phyloP scores from a whole-genome alignment of 2,329 filamentous ascomycete species.

The Magnaporthiopsis incrustans region DNA sequence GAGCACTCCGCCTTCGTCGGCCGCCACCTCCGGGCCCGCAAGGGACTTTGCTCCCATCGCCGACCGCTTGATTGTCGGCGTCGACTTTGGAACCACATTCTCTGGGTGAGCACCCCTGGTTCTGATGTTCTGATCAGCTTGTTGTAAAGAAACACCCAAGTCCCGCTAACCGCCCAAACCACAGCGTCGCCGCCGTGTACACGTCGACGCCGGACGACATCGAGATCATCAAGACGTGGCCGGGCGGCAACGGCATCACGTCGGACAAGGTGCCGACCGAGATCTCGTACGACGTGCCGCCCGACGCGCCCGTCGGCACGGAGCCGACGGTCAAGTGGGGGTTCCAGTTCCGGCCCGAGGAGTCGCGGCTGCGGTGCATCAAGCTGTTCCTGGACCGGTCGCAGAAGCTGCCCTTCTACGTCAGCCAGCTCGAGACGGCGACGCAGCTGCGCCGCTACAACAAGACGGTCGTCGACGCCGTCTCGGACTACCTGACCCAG shows the following conservation, averaged over 20 bases:
- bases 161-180: not conserved
- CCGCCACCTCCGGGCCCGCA: slow-evolving; percentile 49
- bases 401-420: slow-evolving; percentile 74
- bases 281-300: slow-evolving; percentile 52
- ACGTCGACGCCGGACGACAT: slow-evolving; percentile 71
- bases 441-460: slow-evolving; percentile 66
- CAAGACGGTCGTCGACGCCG: slow-evolving; percentile 72
- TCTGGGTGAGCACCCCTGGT: slow-evolving; percentile 49
- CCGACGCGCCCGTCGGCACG: slow-evolving; percentile 27
- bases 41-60: slow-evolving; percentile 42
- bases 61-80: slow-evolving; percentile 66
- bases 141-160: not conserved
- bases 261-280: slow-evolving; percentile 81
- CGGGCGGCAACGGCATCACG: slow-evolving; percentile 77
- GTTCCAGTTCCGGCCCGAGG: slow-evolving; percentile 73
- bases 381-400: slow-evolving; percentile 77
- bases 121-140: not conserved
- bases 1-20: slow-evolving; percentile 42
- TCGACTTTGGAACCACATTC: slow-evolving; percentile 82
- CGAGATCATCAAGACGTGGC: slow-evolving; percentile 80
- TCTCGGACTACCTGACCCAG: slow-evolving; percentile 71
- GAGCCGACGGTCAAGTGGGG: slow-evolving; percentile 62
- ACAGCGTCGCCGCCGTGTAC: slow-evolving; percentile 62
- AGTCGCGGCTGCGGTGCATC: slow-evolving; percentile 69
- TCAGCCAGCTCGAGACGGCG: slow-evolving; percentile 68